Base-by-base conservation (phyloP, 495 filamentous ascomycete species). In the Aspergillus avenaceus region DNA sequence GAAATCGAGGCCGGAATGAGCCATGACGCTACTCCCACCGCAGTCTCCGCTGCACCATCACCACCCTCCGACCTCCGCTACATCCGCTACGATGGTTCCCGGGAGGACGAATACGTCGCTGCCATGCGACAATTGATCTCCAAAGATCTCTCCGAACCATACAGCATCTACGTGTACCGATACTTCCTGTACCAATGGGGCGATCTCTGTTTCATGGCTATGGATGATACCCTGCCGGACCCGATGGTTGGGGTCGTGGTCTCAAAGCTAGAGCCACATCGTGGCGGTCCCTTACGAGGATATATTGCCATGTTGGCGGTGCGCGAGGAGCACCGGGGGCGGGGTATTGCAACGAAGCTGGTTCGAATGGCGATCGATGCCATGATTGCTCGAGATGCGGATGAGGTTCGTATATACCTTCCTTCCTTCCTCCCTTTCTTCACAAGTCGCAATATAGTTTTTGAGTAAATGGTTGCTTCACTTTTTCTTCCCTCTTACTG, bases 161-260 rank as follows among this genome's bases (percentile, higher is more conserved):
- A 99, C 70, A 97, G 93, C 71, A 97, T 99, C 63, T 99, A 97
- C 70, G 95, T 99, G 42, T 99, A 97, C 72, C 83, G 95, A 23
- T 99, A 97, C 73, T 99, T 99, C 62, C 76, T 99, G 14, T 97
- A 93, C 65, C 89, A 97, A 83, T 99, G 95, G 95, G 89, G 88
- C 16, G 85, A 97, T 56, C 74, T 99, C 18, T 97, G 95, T 61
- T 97, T 88, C 65, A 88, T 98, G 79, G 87, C 89, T 6, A 77
- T 95, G 50, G 78, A 92, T 54, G 66, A 73, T 21, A 36, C 47
- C 24, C 41, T 25, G 3, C 38, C 49, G 8, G 59, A 70, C 41
- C 65, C 69, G 24, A 75, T 90, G 53, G 77, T 96, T 37, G 95
- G 95, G 41, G 91, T 97, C 24, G 86, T 99, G n/a, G 84, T 99